Base-by-base conservation (phyloP, 2,329 filamentous ascomycete genomes). In the Clathrospora elynae region DNA sequence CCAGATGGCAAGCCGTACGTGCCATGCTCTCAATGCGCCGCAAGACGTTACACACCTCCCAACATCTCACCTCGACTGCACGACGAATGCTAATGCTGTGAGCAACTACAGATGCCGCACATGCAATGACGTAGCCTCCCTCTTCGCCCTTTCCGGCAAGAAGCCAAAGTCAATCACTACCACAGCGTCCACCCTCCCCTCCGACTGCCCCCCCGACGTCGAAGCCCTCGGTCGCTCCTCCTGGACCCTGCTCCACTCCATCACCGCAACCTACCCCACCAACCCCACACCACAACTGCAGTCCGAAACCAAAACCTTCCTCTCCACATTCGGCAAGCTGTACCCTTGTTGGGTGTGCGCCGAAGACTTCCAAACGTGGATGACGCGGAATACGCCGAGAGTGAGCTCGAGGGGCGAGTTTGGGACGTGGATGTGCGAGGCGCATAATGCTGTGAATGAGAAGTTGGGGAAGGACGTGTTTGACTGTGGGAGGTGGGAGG, bases 311-410 rank as follows among this genome's bases (percentile, higher is more conserved):
- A 77, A 78, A 42, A 78, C 82, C 36, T 97, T 99, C 73, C 78
- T 99, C 59, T 74, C 76, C 16, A 77, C 90, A 2, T 95, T 99
- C 68, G 85, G 88, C 17, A 87, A 86, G 56, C 73, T 97, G 13
- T 99, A 99, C 66, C 93, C 93, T 3, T 99, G 93, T 76, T 96
- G 91, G 90, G 82, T 87, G 3, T 99, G 93, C 71, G 93, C 91
- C 22, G 87, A 92, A 48, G 92, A 97, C 66, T 96, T 99, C 70
- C 86, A 86, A 68, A 69, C 68, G 0, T 97, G 92, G 79, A 85
- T 97, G 75, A 78, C 76, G 50, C 79, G 80, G 51, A 87, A 91
- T 54, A 81, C 82, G 64, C 84, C 92, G 25, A 64, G 74, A 42
- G 73, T 85, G 12, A 76, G 75, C 45, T 76, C 73, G 32, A 68